Percentiles rank a stretch among this genome's conserved stretches.
phyloP scores from a whole-genome alignment of 2,329 filamentous ascomycete species.

The Trichoderma sp. region DNA sequence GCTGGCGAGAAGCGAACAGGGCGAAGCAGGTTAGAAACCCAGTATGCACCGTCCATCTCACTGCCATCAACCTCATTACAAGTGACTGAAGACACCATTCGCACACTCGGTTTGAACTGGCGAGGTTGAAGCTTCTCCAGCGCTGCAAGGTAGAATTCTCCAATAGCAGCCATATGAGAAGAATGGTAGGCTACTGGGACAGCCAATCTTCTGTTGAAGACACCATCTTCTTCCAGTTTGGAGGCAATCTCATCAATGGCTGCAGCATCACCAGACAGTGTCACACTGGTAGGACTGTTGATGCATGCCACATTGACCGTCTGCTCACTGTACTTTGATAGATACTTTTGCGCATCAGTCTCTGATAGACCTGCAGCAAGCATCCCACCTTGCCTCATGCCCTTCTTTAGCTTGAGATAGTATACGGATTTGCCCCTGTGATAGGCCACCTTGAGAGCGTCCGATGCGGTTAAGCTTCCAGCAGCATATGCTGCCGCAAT shows the following conservation, averaged over 20 bases:
- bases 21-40: slow-evolving; percentile 15
- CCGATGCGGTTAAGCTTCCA: slow-evolving; percentile 23
- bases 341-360: slow-evolving; percentile 6
- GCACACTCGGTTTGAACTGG: slow-evolving; percentile 16
- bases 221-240: slow-evolving; percentile 36
- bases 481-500: slow-evolving; percentile 39
- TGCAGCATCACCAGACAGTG: slow-evolving; percentile 18
- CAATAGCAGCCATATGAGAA: slow-evolving; percentile 31
- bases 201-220: slow-evolving; percentile 44
- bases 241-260: slow-evolving; percentile 38
- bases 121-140: slow-evolving; percentile 21
- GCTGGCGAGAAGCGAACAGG: slow-evolving; percentile 21
- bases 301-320: slow-evolving; percentile 19
- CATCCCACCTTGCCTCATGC: slow-evolving; percentile 9
- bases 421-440: slow-evolving; percentile 16
- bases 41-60: slow-evolving; percentile 17
- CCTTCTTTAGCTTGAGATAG: not conserved
- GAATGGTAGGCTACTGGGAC: slow-evolving; percentile 46
- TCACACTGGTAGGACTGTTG: slow-evolving; percentile 22
- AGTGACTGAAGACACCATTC: slow-evolving; percentile 20
- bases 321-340: slow-evolving; percentile 12
- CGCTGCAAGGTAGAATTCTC: slow-evolving; percentile 24
- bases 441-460: slow-evolving; percentile 30
- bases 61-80: not conserved
- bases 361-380: slow-evolving; percentile 19